Percentiles rank a stretch among this genome's conserved stretches.
phyloP scores from a whole-genome alignment of 495 filamentous ascomycete species.

The Zalerion maritima region DNA sequence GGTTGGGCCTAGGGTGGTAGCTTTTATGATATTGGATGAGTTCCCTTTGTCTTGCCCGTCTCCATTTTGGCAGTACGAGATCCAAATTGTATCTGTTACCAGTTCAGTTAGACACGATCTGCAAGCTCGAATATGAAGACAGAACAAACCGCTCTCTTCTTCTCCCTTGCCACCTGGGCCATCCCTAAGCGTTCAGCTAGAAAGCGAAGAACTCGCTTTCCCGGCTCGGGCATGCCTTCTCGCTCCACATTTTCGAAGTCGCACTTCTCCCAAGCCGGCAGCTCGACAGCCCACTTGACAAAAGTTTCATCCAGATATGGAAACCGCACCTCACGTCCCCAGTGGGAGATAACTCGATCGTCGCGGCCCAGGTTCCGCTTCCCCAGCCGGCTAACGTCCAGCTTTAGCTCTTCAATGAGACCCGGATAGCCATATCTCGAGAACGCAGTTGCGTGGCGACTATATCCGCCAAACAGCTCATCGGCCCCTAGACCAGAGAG shows the following conservation, averaged over 20 bases:
- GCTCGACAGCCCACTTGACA: conserved; percentile 60
- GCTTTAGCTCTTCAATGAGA: conserved; percentile 67
- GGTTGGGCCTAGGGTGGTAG: background rate
- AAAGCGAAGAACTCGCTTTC: conserved; percentile 68
- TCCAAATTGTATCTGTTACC: conserved; percentile 59
- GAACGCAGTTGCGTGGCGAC: conserved; percentile 68
- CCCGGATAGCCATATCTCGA: conserved; percentile 47
- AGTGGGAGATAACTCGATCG: conserved; percentile 78
- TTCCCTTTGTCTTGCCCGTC: conserved; percentile 55
- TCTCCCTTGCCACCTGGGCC: conserved; percentile 54
- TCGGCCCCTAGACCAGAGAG: conserved; percentile 91
- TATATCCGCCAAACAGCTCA: conserved; percentile 90
- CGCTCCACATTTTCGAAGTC: conserved; percentile 46
- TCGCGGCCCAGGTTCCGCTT: conserved; percentile 90
- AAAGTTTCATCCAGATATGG: conserved; percentile 83
- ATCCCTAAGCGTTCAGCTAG: conserved; percentile 65
- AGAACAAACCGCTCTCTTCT: conserved; percentile 64
- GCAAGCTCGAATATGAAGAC: background rate
- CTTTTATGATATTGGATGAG: conserved; percentile 28
- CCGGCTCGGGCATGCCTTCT: conserved; percentile 44
- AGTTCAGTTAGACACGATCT: conserved; percentile 5
- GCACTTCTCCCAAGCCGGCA: conserved; percentile 72
- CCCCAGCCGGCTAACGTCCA: conserved; percentile 76
- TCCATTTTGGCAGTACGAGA: conserved; percentile 80
- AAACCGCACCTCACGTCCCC: conserved; percentile 83